Conservation (phyloP, 208 protist genomes). For the Leishmania turanica region DNA sequence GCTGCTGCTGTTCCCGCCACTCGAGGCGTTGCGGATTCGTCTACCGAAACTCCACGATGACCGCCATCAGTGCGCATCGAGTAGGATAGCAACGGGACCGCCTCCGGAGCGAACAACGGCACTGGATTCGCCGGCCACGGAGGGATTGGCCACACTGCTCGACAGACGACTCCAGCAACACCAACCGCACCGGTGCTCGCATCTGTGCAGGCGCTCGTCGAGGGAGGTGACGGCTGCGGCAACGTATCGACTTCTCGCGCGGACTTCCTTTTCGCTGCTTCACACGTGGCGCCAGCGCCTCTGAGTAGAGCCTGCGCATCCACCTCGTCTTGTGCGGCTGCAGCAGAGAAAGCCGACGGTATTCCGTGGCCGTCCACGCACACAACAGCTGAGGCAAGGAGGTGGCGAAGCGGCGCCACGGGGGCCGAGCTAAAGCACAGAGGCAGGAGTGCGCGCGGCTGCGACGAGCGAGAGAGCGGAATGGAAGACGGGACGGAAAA, state of each 20-base stretch:
- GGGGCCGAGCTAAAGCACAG: background rate
- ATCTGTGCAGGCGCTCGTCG: background rate
- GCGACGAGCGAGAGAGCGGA: background rate
- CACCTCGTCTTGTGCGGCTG: background rate
- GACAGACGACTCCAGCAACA: slow-evolving; percentile 4
- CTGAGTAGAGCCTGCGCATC: background rate
- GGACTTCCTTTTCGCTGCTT: background rate
- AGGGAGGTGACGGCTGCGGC: background rate
- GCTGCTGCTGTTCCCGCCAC: background rate
- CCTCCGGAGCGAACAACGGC: background rate
- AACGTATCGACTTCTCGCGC: background rate
- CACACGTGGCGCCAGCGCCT: background rate
- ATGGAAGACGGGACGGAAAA: background rate
- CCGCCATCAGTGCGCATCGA: background rate
- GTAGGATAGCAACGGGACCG: background rate
- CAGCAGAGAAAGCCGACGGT: background rate
- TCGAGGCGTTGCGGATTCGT: no score
- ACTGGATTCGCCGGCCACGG: background rate
- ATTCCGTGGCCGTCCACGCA: background rate
- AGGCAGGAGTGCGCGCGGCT: background rate
- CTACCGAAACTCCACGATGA: background rate
- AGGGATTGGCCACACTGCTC: slow-evolving; percentile 12
- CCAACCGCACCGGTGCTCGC: background rate
- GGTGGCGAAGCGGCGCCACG: background rate
- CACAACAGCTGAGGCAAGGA: background rate